Evolutionary conservation across 108 stramenopile genomes (phyloP), one percentile per base, ranked within the genome.

Genomic region (Skeletonema costatum): DNA sequence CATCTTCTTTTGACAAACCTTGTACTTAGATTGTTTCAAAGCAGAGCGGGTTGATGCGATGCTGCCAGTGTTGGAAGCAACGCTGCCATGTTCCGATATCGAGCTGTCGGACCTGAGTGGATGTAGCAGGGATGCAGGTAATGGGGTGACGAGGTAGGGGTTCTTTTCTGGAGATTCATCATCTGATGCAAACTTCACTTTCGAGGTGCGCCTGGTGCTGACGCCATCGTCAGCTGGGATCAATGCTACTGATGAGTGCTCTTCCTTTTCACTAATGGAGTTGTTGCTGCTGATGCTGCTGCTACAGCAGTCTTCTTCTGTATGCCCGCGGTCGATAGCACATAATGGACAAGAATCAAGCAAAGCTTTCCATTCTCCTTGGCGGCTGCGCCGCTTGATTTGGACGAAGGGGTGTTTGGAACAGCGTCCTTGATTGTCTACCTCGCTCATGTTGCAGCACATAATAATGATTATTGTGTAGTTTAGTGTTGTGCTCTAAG

Each of bases 361-460:
- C 32, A 77, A 29, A 25, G 76, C 59, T 63, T 77, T 77, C 76
- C 76, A 77, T 21, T 70, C 68, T 36, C 68, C 76, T n/a, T 68
- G 32, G 41, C 76, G 61, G 44, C 56, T 48, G 7, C 39, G 63
- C 36, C 76, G 76, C 50, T 56, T 69, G 36, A 77, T 32, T 77
- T 77, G 76, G 42, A 77, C 68, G 51, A 77, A 77, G 46, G 56
- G 36, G 36, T 77, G 68, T 46, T 61, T 56, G 35, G 48, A n/a
- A 35, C 76, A 77, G 16, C 76, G 62, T 32, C 76, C 76, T 69
- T 70, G 42, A 32, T 64, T 38, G 41, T 77, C 76, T 30, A 59
- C 56, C 10, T 39, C 38, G 38, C 70, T 12, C 21, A 70, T 56
- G 5, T 9, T 29, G 19, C 25, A 46, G 21, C 53, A 19, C 25